Evolutionary conservation across 2,329 filamentous ascomycete species (phyloP), one percentile per base, ranked within the genome.

Genomic region (Aspergillus ibericus): DNA sequence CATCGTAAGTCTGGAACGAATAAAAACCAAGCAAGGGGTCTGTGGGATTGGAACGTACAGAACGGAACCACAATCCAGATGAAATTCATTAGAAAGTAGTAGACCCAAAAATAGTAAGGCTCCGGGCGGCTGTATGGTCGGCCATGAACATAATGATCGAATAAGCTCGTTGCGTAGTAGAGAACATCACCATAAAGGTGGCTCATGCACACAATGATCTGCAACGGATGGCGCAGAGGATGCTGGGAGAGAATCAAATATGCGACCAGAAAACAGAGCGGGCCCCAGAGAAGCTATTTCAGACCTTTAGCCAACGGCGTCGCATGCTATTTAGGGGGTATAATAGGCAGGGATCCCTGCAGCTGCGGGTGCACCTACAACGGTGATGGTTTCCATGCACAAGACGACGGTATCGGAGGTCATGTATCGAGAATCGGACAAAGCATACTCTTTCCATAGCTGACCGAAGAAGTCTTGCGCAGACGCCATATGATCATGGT

Each of bases 361-460:
- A 36, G 35, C 46, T 18, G 25, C 18, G 18, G 42, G 25, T 38
- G 49, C 40, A 75, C 86, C 69, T 77, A 93, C 89, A 42, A 87
- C 87, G 1, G 92, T 96, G 62, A 96, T 85, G 16, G 83, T 86
- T 80, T 96, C 92, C 74, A 96, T 88, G 73, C 90, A 93, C n/a
- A 96, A 80, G 66, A 95, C 92, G 68, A 96, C 92, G 1, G 88
- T 83, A 70, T 95, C 90, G 16, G 87, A 86, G 2, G 88, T 92
- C 66, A 96, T 79, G 70, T 96, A 96, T 44, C 92, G 84, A 55
- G 92, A 96, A 77, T 96, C 92, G 2, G 90, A 93, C 34, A 93
- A 82, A 3, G 90, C 83, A 72, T 96, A 96, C 75, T 96, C 92
- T 72, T 96, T 96, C 92, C 92, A 96, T 46, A 96, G 80, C 78